Base-by-base conservation (phyloP, 257 asterid species). In the Misopates orontium region DNA sequence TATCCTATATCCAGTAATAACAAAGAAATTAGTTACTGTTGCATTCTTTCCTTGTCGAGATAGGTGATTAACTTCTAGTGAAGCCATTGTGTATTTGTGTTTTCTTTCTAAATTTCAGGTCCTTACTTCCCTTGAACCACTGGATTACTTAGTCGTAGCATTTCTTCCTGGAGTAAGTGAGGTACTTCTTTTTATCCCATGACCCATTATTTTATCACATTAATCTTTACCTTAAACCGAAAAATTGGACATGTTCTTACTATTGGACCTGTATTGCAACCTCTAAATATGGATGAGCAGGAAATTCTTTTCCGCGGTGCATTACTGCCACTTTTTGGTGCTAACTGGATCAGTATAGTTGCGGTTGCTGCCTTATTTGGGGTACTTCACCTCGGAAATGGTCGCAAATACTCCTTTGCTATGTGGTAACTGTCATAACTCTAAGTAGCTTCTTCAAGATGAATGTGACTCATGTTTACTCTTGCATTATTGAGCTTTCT, bases 281-380 rank as follows among this genome's bases (percentile, higher is more conserved):
- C 6, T 28, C 6, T 28, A 28, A 28, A 28, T 61, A 19, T 23
- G 59, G 42, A 18, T 65, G 57, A 16, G 18, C 82, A 92, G 98
- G 97, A 89, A 75, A 84, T 87, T 63, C 91, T 89, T 48, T 89
- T 93, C 76, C 98, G 91, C 10, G 97, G 98, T 56, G 89, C 96
- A 10, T 42, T 93, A 23, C 64, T 93, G 71, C 98, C 98, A 45
- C 80, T 87, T 56, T 70, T 85, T 67, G 98, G 96, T 25, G 57
- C 62, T 62, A 79, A 76, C 40, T 80, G 78, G 86, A 24, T 60
- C 48, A 83, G 89, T 65, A 82, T 80, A 55, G 25, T 79, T 19
- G 83, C 77, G 2, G 90, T 83, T 79, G 95, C 90, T 31, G 85
- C 87, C 5, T 70, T 93, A 49, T 93, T 93, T 60, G 97, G 98